These are phyloP conservation scores for Metschnikowia kunwiensis DNA, from an alignment of 805 yeast species.

Conservation along the genomic window DNA sequence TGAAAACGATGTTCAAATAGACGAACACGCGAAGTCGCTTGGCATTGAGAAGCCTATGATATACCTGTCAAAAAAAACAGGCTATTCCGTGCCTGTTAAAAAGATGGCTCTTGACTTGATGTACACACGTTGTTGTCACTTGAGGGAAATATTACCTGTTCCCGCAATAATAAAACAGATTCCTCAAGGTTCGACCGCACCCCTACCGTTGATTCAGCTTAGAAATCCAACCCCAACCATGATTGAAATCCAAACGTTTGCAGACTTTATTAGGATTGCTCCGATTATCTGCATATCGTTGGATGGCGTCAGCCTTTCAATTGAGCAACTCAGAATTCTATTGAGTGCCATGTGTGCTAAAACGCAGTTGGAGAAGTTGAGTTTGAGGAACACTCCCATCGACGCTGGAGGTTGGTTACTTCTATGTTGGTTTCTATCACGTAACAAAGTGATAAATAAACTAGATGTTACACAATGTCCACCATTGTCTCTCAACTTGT, in stretches of 20 bases:
- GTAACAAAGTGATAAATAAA: conserved; percentile 54
- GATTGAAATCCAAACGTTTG: conserved; percentile 82
- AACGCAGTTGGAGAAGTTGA: conserved; percentile 63
- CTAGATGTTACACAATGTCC: conserved; percentile 74
- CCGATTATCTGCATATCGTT: conserved; percentile 73
- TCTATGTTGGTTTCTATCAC: conserved; percentile 69
- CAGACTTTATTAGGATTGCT: conserved; percentile 83
- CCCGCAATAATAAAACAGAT: conserved; percentile 84
- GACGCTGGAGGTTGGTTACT: conserved; percentile 73
- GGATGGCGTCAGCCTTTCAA: conserved; percentile 73
- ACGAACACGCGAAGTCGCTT: conserved; percentile 13
- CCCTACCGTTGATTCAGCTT: conserved; percentile 66
- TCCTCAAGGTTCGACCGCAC: conserved; percentile 72
- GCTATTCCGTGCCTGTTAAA: conserved; percentile 34
- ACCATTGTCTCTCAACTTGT: conserved; percentile 42
- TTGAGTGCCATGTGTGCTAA: conserved; percentile 68
- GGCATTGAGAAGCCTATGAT: conserved; percentile 17
- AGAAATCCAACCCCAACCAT: conserved; percentile 87
- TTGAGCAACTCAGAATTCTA: conserved; percentile 74
- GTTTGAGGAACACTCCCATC: conserved; percentile 75
- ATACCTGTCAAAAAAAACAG: conserved; percentile 4
- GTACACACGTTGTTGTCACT: conserved; percentile 90
- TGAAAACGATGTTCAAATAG: conserved; percentile 12
- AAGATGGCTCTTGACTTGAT: conserved; percentile 63
- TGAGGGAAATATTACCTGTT: conserved; percentile 87